Base-by-base conservation (phyloP, 2,329 filamentous ascomycete genomes). In the Xylaria sp. region DNA sequence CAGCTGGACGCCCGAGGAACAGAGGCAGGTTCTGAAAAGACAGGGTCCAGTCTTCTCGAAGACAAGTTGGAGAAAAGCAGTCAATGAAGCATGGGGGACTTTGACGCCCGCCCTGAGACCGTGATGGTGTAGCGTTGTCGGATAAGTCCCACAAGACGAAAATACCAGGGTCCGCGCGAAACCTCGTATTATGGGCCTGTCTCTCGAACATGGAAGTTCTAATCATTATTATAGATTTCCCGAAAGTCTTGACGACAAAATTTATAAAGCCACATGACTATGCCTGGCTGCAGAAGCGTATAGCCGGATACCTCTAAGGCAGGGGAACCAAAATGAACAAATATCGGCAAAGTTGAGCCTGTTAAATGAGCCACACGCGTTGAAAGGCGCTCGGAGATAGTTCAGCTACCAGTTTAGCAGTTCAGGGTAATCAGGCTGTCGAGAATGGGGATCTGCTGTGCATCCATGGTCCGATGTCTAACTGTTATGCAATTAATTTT, bases 11-110 rank as follows among this genome's bases (percentile, higher is more conserved):
- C 15, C 77, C 79, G 72, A 81, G 85, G 41, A 81, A 88, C 75
- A 85, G 85, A 79, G 82, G 84, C 57, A 81, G 84, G 84, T 44
- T 82, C 73, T 65, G 72, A 67, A 75, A 77, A 67, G 74, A 79
- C 70, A 76, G 73, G 69, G 7, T 15, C 3, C 37, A 31, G 20
- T 20, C 15, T 20, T 39, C 13, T 41, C 25, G 18, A 13, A 20
- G 25, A 57, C 10, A 55, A 39, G n/a, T n/a, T n/a, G n/a, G n/a
- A 50, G 20, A 2, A 31, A 41, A 31, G 5, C 2, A 3, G 7
- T n/a, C 15, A 25, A 44, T n/a, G 34, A 12, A 46, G 23, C 8
- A 46, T 46, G 8, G 25, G 9, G 9, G 23, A 25, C 13, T 7
- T n/a, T 2, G 3, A 13, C 7, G 39, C 20, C 28, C 2, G 18